Conservation (phyloP, 148 eudicot species). For the Talinum fruticosum region DNA sequence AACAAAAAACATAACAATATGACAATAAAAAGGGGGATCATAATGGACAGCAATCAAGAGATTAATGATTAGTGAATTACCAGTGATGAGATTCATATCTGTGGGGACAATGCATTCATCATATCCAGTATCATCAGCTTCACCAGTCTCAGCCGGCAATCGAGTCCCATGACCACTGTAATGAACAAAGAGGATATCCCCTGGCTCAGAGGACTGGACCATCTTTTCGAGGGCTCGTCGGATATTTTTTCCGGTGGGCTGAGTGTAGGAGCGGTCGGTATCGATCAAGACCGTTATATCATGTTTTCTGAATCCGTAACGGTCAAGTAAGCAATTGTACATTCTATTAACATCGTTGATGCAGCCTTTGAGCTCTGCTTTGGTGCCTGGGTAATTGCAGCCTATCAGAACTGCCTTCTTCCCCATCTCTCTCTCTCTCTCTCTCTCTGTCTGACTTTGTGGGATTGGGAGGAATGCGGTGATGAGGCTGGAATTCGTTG, state of each 20-base stretch:
- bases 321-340: constrained; percentile 49
- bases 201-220: constrained; percentile 45
- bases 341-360: constrained; percentile 79
- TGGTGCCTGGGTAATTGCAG: constrained; percentile 74
- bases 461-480: neutral
- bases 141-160: constrained; percentile 92
- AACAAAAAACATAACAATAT: too few relatives aligned
- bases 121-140: constrained; percentile 80
- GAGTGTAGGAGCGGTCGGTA: constrained; percentile 51
- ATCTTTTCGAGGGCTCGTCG: constrained; percentile 47
- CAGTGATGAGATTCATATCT: constrained; percentile 94
- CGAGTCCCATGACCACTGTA: constrained; percentile 94
- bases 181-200: constrained; percentile 76
- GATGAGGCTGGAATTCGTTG: too few relatives aligned
- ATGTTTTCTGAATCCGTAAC: constrained; percentile 54
- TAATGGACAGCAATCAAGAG: too few relatives aligned
- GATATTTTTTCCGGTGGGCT: constrained; percentile 81
- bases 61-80: too few relatives aligned
- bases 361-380: constrained; percentile 92
- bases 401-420: constrained; percentile 88
- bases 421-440: constrained; percentile 12
- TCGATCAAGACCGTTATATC: constrained; percentile 70
- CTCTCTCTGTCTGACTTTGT: neutral
- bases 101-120: constrained; percentile 94
- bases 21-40: neutral